phyloP scores from a whole-genome alignment of 192 early-diverging fungal genomes.

The Coemansia sp. region DNA sequence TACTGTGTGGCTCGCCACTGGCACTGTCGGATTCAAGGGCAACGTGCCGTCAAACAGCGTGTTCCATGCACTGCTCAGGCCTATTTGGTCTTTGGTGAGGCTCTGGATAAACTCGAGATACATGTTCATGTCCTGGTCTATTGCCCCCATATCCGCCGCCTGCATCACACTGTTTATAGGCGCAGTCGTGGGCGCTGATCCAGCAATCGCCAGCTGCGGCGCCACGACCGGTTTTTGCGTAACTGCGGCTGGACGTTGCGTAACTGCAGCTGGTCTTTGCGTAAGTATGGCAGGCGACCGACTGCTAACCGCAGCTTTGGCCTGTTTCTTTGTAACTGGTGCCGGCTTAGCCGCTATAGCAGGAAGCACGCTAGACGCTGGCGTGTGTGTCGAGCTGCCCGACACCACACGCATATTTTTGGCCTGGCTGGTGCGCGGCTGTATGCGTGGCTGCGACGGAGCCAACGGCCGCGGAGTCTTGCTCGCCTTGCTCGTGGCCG shows the following conservation, averaged over 20 bases:
- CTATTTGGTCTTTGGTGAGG: slow-evolving; percentile 25
- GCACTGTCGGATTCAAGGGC: background rate
- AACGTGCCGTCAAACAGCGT: slow-evolving; percentile 27
- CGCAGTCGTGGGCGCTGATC: background rate
- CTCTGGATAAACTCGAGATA: slow-evolving; percentile 49
- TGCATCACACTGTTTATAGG: background rate
- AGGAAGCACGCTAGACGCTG: background rate
- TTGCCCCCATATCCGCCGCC: slow-evolving; percentile 5
- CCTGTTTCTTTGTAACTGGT: background rate
- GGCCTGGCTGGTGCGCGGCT: background rate
- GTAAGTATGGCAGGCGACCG: background rate
- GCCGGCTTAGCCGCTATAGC: background rate
- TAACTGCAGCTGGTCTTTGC: too few relatives aligned
- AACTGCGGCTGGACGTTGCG: too few relatives aligned
- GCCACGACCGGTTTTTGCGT: too few relatives aligned
- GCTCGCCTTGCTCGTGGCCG: background rate
- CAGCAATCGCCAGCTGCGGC: background rate
- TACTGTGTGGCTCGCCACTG: background rate
- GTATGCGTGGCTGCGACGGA: slow-evolving; percentile 1
- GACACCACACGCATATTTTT: background rate
- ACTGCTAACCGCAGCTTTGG: background rate
- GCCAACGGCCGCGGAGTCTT: background rate
- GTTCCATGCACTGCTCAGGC: slow-evolving; percentile 29
- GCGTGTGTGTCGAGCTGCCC: background rate
- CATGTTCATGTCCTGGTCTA: slow-evolving; percentile 41